Evolutionary conservation across 1,139 yeast species (phyloP), one percentile per base, ranked within the genome.

Genomic region (Geotrichum bryndzae): DNA sequence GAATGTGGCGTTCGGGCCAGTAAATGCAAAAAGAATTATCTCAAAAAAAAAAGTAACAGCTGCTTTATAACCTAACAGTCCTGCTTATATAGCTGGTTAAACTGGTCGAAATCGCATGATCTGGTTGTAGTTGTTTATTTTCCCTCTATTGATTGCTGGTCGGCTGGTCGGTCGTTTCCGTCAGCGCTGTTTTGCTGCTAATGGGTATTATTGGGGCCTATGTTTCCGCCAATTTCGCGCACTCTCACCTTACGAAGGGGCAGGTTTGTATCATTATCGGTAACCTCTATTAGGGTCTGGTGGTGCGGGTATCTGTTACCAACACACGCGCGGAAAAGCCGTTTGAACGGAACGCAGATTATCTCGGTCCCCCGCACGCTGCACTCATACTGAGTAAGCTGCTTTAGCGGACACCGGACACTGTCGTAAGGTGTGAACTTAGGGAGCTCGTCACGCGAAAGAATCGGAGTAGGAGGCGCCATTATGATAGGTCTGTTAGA

Each of bases 301-400:
- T 79, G 80, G 51, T 55, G 29, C 22, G 23, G 56, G 51, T 23
- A 38, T 41, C 10, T 27, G n/a, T 27, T 35, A 15, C 48, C 22
- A 41, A 41, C 31, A 46, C 84, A 82, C 60, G 82, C 70, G 66
- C 78, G 81, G 68, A 82, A 82, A 23, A 81, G 64, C 56, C 84
- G 68, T 62, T 77, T 80, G 68, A 82, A 80, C 8, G 84, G 84
- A 31, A 80, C 70, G 66, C 84, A 81, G 29, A 79, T 79, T 0
- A 78, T 75, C 46, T 70, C 65, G 13, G 65, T 61, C 5, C 69
- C 69, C 7, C 72, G 66, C 29, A 79, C 69, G 55, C 71, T 80
- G 66, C 84, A 81, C 66, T 80, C 83, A 68, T 80, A 81, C 67
- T 83, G 86, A 0, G 80, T 76, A 29, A 83, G 69, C 54, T 79